Percentiles rank a stretch among this genome's conserved stretches.
phyloP scores from a whole-genome alignment of 768 basidiomycete genomes.

The Erythrobasidium yunnanense region DNA sequence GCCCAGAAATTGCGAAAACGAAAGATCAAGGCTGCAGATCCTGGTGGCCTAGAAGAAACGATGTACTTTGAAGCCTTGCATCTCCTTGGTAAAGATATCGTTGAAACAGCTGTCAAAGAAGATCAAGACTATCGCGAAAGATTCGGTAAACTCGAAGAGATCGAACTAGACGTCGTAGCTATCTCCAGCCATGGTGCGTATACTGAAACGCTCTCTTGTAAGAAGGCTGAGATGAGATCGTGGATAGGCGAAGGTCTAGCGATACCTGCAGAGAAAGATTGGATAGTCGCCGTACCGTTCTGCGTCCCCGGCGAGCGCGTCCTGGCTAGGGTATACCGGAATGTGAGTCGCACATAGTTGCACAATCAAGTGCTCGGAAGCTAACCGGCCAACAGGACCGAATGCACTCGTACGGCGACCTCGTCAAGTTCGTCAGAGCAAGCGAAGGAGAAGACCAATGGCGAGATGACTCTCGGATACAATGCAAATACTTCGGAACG shows the following conservation, averaged over 20 bases:
- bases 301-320: conserved; percentile 73
- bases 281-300: conserved; percentile 76
- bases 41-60: conserved; percentile 8
- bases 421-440: conserved; percentile 54
- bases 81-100: background rate
- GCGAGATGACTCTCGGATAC: conserved; percentile 56
- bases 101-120: background rate
- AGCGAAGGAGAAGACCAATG: conserved; percentile 22
- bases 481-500: conserved; percentile 75
- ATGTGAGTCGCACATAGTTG: conserved; percentile 42
- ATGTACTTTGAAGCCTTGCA: background rate
- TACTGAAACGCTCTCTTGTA: conserved; percentile 44
- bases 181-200: conserved; percentile 50
- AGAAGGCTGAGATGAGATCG: background rate
- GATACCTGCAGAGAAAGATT: conserved; percentile 49
- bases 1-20: background rate
- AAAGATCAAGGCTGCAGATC: conserved; percentile 3
- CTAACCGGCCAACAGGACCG: conserved; percentile 36
- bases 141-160: conserved; percentile 49
- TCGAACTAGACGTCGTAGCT: conserved; percentile 58
- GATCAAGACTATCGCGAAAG: conserved; percentile 44
- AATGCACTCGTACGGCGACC: conserved; percentile 64
- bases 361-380: background rate
- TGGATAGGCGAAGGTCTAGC: conserved; percentile 60
- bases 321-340: conserved; percentile 59